phyloP scores from a whole-genome alignment of 345 rosid genomes.

The Sonneratia caseolaris region DNA sequence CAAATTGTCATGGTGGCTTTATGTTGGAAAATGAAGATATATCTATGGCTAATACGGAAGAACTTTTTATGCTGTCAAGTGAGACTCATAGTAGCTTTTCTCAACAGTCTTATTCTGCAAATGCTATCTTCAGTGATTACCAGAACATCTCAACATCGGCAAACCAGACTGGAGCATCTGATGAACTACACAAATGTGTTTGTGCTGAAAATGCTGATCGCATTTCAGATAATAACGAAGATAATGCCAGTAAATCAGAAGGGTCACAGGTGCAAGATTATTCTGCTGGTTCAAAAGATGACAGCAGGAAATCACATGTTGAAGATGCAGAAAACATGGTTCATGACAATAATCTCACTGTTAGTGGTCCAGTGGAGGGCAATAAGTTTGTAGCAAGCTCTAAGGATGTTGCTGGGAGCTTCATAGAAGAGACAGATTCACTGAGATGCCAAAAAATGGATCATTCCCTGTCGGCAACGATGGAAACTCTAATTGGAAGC shows the following conservation, averaged over 20 bases:
- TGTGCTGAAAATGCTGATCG: constrained; percentile 9
- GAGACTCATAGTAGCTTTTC: constrained; percentile 6
- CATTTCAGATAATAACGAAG: constrained; percentile 13
- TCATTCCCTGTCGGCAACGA: neutral
- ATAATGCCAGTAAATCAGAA: constrained; percentile 18
- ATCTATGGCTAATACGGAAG: constrained; percentile 7
- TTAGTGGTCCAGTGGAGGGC: neutral
- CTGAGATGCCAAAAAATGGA: neutral
- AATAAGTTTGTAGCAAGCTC: neutral
- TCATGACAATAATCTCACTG: constrained; percentile 15
- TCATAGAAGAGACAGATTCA: neutral
- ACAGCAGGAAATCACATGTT: constrained; percentile 7
- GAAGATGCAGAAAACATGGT: constrained; percentile 17
- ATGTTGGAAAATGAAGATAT: constrained; percentile 11
- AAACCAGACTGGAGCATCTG: constrained; percentile 11
- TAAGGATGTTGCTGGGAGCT: neutral
- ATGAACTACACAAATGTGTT: constrained; percentile 11
- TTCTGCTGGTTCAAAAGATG: constrained; percentile 13
- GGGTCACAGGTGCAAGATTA: constrained; percentile 17
- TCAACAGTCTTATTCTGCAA: constrained; percentile 14
- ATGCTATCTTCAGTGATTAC: constrained; percentile 5
- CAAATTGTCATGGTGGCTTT: constrained; percentile 5
- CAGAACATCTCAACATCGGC: constrained; percentile 6
- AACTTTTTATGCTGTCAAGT: neutral
- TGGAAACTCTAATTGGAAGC: neutral